Evolutionary conservation across 2,329 filamentous ascomycete species (phyloP).

Genomic region (Myriosclerotinia duriaeana): DNA sequence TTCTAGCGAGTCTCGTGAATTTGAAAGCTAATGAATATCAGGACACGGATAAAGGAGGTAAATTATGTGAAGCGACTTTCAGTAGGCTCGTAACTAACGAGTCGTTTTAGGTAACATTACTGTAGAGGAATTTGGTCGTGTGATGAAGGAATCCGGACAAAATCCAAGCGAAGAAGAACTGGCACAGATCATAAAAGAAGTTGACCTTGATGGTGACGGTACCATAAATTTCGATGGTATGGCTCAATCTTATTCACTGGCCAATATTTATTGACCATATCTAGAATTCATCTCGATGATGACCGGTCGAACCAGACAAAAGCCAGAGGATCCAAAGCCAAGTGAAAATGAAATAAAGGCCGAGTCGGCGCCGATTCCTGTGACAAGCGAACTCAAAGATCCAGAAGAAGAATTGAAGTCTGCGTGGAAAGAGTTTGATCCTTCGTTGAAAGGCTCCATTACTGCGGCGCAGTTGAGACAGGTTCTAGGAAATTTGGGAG

Average conservation of each 20-base stretch:
- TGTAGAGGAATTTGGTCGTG: constrained; percentile 22
- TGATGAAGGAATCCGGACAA: constrained; percentile 24
- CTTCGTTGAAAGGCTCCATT: constrained; percentile 41
- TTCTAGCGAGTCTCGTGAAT: background rate
- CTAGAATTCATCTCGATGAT: constrained; percentile 47
- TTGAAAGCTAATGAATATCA: background rate
- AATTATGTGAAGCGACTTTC: background rate
- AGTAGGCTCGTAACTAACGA: background rate
- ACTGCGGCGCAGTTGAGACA: constrained; percentile 42
- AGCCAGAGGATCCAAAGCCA: background rate
- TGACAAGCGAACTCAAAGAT: constrained; percentile 22
- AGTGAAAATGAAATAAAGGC: background rate
- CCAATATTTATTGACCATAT: background rate
- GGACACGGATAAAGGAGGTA: constrained; percentile 25
- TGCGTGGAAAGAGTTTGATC: constrained; percentile 44
- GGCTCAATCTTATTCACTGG: background rate
- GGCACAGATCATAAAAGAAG: constrained; percentile 66
- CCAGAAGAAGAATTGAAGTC: constrained; percentile 38
- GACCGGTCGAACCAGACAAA: constrained; percentile 42
- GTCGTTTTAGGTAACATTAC: constrained; percentile 22
- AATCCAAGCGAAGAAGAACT: constrained; percentile 46
- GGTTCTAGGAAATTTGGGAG: constrained; percentile 40
- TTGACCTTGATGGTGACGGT: constrained; percentile 63
- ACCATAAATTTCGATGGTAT: constrained; percentile 63
- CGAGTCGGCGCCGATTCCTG: constrained; percentile 5